Evolutionary conservation across 1,139 yeast species (phyloP).

Genomic region (Meyerozyma elateridarum): DNA sequence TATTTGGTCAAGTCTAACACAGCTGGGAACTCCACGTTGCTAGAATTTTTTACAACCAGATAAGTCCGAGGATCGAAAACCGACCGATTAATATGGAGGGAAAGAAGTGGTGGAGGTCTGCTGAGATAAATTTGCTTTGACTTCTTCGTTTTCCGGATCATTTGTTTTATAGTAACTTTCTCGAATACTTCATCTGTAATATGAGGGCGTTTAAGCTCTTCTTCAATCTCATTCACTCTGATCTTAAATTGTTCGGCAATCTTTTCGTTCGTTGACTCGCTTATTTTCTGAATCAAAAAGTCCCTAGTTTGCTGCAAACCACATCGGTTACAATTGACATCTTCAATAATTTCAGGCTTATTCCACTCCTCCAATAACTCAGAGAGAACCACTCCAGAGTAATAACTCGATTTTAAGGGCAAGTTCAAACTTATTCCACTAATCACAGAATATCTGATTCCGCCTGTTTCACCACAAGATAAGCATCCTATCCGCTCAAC

Average conservation of each 20-base stretch:
- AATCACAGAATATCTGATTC: conserved; percentile 74
- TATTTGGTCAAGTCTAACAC: conserved; percentile 61
- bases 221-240: conserved; percentile 53
- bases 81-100: conserved; percentile 85
- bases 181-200: conserved; percentile 79
- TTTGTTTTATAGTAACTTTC: conserved; percentile 66
- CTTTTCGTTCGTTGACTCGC: conserved; percentile 29
- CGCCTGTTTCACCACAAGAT: conserved; percentile 89
- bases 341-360: conserved; percentile 80
- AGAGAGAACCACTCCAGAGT: conserved; percentile 45
- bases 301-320: conserved; percentile 61
- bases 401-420: conserved; percentile 29
- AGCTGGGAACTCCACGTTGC: conserved; percentile 73
- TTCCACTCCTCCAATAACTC: conserved; percentile 69
- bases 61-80: conserved; percentile 88
- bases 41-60: conserved; percentile 76
- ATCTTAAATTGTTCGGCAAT: conserved; percentile 40
- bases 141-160: conserved; percentile 72
- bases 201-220: conserved; percentile 57
- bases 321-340: conserved; percentile 90
- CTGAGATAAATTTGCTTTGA: conserved; percentile 77
- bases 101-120: conserved; percentile 78
- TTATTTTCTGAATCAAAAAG: conserved; percentile 42
- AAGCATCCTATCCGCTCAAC: conserved; percentile 88
- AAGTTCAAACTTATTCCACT: conserved; percentile 79